Evolutionary conservation across 1,139 yeast genomes (phyloP).

Genomic region (Protomyces pachydermus): DNA sequence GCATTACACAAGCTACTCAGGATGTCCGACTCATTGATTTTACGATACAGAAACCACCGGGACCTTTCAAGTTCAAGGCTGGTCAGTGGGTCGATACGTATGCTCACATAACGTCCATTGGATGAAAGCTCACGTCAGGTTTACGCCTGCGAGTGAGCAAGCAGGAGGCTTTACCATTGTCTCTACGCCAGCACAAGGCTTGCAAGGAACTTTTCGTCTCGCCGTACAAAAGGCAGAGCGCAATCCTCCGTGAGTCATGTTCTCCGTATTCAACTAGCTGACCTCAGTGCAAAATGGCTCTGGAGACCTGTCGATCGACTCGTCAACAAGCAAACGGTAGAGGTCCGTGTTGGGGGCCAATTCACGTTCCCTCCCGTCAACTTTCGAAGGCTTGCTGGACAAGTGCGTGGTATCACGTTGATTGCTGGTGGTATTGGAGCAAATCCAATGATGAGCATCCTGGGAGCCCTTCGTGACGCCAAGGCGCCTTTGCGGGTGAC

Average conservation of each 20-base stretch:
- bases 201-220: conserved; percentile 12
- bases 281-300: conserved; percentile 12
- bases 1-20: conserved; percentile 19
- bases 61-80: conserved; percentile 22
- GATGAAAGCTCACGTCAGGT: neutral
- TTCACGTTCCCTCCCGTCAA: conserved; percentile 24
- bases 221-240: conserved; percentile 23
- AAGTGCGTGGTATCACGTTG: conserved; percentile 2
- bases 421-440: conserved; percentile 22
- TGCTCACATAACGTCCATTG: neutral
- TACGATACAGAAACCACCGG: neutral
- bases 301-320: conserved; percentile 11
- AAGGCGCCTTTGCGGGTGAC: conserved; percentile 11
- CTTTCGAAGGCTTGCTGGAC: conserved; percentile 10
- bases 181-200: conserved; percentile 19
- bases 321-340: conserved; percentile 1
- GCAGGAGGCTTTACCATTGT: conserved; percentile 25
- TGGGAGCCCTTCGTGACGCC: conserved; percentile 20
- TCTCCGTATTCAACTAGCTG: neutral
- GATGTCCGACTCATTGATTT: conserved; percentile 19
- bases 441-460: conserved; percentile 18
- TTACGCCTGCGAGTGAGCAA: conserved; percentile 17
- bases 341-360: conserved; percentile 20
- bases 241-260: conserved; percentile 4
- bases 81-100: conserved; percentile 25